A percentile compares a stretch with the other conserved stretches of the same genome.
These are phyloP conservation scores for Henckelia pumila DNA, from an alignment of 257 asterid species.

Conservation along the genomic window DNA sequence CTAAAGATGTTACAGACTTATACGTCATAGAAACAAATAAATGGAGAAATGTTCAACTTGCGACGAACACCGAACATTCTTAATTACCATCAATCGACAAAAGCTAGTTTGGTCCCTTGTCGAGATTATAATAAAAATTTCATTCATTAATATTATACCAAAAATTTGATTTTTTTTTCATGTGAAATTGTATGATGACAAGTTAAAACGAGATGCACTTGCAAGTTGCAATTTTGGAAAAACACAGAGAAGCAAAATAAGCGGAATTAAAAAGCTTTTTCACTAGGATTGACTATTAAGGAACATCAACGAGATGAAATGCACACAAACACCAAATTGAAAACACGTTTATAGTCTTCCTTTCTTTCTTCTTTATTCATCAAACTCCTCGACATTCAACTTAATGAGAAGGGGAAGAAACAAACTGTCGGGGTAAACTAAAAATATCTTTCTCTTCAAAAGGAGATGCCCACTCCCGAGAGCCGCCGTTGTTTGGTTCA, in stretches of 20 bases:
- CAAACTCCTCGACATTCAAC: conserved; percentile 31
- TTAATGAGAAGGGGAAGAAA: conserved; percentile 80
- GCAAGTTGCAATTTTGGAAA: neutral
- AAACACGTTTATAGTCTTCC: conserved; percentile 36
- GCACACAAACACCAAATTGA: conserved; percentile 29
- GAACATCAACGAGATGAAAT: conserved; percentile 37
- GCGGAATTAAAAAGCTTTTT: conserved; percentile 31
- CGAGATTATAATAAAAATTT: no score
- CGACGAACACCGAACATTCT: no score
- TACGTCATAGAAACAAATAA: no score
- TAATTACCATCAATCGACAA: no score
- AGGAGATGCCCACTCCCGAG: conserved; percentile 89
- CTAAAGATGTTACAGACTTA: neutral
- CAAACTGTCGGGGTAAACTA: conserved; percentile 88
- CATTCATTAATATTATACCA: neutral
- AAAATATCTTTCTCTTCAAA: conserved; percentile 89
- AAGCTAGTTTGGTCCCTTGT: neutral
- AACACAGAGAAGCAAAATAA: neutral
- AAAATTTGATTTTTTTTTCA: neutral
- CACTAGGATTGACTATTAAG: conserved; percentile 34
- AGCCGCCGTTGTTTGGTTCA: conserved; percentile 43
- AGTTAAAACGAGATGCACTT: neutral
- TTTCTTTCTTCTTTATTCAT: conserved; percentile 36
- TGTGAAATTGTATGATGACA: neutral
- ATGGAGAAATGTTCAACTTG: neutral